Percentiles rank a stretch among this genome's conserved stretches.
These are phyloP conservation scores for Meyerozyma elateridarum DNA, from an alignment of 1,139 yeast species.

Conservation along the genomic window DNA sequence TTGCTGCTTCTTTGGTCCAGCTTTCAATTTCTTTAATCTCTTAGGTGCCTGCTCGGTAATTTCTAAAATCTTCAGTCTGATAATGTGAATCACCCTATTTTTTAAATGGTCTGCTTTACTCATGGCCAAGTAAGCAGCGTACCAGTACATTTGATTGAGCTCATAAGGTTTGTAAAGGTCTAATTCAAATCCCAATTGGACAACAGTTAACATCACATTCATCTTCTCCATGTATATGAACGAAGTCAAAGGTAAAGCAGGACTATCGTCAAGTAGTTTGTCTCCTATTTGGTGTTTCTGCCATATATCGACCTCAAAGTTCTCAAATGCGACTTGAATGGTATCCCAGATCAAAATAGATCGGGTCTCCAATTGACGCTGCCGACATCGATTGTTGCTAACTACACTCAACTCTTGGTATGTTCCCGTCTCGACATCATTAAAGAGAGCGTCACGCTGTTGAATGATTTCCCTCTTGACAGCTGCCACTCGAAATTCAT, in stretches of 20 bases:
- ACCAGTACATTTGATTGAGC: conserved; percentile 64
- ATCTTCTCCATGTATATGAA: conserved; percentile 67
- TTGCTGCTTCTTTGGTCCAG: conserved; percentile 36
- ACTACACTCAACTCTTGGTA: conserved; percentile 54
- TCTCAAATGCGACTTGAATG: conserved; percentile 65
- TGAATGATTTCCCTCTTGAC: conserved; percentile 11
- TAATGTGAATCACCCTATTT: conserved; percentile 35
- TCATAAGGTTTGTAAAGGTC: conserved; percentile 76
- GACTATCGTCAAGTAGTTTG: conserved; percentile 17
- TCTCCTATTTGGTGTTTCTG: conserved; percentile 32
- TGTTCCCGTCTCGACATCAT: conserved; percentile 41
- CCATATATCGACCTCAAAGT: conserved; percentile 41
- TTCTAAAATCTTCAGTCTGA: conserved; percentile 32
- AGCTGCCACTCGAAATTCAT: conserved; percentile 7
- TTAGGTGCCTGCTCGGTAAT: conserved; percentile 34
- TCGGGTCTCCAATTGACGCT: conserved; percentile 64
- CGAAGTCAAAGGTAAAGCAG: conserved; percentile 54
- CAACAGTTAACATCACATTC: conserved; percentile 65
- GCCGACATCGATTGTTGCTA: conserved; percentile 77
- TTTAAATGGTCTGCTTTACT: conserved; percentile 45
- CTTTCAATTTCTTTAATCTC: conserved; percentile 47
- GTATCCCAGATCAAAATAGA: conserved; percentile 69
- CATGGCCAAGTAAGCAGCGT: conserved; percentile 49
- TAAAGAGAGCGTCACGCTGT: conserved; percentile 16
- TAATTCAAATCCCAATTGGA: conserved; percentile 70